phyloP scores from a whole-genome alignment of 2,329 filamentous ascomycete species.

The Penicillium brasilianum region DNA sequence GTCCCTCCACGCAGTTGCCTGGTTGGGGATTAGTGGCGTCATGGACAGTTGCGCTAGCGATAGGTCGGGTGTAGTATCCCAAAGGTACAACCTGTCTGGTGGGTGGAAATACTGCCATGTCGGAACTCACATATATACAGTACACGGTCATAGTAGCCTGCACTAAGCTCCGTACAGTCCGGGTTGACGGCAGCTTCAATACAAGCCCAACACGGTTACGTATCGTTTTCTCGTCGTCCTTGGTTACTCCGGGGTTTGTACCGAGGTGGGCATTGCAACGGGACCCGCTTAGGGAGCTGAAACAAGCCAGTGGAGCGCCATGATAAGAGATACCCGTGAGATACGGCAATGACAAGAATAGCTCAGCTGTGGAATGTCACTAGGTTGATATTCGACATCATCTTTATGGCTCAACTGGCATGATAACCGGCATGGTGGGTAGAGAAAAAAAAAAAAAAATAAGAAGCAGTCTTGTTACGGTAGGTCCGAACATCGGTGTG shows the following conservation, averaged over 20 bases:
- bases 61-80: constrained; percentile 3
- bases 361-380: constrained; percentile 3
- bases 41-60: constrained; percentile 15
- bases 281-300: constrained; percentile 3
- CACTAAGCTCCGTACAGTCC: not conserved
- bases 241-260: constrained; percentile 16
- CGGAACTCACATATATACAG: not conserved
- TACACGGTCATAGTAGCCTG: too few relatives aligned
- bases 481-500: not conserved
- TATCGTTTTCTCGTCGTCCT: not conserved
- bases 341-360: constrained; percentile 3
- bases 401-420: not conserved
- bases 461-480: too few relatives aligned
- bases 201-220: not conserved
- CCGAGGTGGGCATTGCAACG: constrained; percentile 12
- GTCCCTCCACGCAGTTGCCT: constrained; percentile 18
- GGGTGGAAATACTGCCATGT: not conserved
- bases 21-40: constrained; percentile 20
- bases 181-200: not conserved
- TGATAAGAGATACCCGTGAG: constrained; percentile 8
- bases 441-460: not conserved
- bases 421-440: not conserved
- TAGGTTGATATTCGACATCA: not conserved
- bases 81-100: not conserved
- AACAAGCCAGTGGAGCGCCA: constrained; percentile 10